phyloP scores from a whole-genome alignment of 1,139 yeast species.

The Hyphopichia fennica region DNA sequence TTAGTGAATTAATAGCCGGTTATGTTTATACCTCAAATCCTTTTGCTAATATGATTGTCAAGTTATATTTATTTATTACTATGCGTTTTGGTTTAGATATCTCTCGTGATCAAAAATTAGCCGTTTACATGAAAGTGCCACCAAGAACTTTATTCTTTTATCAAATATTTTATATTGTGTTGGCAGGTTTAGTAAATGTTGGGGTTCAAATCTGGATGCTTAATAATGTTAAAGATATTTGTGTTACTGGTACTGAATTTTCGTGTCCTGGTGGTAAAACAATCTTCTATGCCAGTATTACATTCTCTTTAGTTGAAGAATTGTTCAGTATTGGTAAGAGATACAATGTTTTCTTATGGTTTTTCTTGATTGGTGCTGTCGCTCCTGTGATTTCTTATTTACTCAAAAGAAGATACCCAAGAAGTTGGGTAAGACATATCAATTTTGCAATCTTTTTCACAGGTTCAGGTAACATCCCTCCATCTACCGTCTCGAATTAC shows the following conservation, averaged over 20 bases:
- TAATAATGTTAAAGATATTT: constrained; percentile 9
- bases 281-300: constrained; percentile 15
- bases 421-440: constrained; percentile 18
- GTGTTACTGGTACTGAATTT: constrained; percentile 10
- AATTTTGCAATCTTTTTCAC: constrained; percentile 48
- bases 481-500: constrained; percentile 54
- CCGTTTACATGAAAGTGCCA: constrained; percentile 55
- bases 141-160: constrained; percentile 49
- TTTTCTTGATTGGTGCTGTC: constrained; percentile 47
- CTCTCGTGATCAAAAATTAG: constrained; percentile 46
- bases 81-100: constrained; percentile 21
- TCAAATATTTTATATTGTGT: constrained; percentile 18
- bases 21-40: constrained; percentile 34
- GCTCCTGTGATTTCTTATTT: constrained; percentile 29
- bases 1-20: constrained; percentile 35
- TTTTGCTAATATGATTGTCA: constrained; percentile 32
- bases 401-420: constrained; percentile 18
- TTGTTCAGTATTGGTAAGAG: constrained; percentile 38
- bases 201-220: constrained; percentile 25
- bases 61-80: constrained; percentile 31
- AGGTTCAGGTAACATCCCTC: constrained; percentile 51
- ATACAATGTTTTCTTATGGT: constrained; percentile 39
- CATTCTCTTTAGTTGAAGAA: constrained; percentile 23
- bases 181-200: constrained; percentile 37
- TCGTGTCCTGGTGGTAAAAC: constrained; percentile 18